phyloP scores from a whole-genome alignment of 106 monocot genomes.

The Agapanthus africanus region DNA sequence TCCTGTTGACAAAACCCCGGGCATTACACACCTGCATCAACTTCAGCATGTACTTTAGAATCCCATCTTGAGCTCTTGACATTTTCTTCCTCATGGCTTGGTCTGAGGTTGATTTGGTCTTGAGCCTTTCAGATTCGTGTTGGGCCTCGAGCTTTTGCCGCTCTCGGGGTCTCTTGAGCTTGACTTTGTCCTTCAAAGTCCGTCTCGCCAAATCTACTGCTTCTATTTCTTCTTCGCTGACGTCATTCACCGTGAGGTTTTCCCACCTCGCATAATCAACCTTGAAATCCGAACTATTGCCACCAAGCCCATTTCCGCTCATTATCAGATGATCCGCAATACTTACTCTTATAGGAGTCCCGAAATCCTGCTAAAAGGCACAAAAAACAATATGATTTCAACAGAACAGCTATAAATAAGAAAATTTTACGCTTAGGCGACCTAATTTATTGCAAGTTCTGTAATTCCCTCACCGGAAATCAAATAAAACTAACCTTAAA shows the following conservation, averaged over 20 bases:
- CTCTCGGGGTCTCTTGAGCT: slow-evolving; percentile 76
- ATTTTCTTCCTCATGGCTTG: slow-evolving; percentile 91
- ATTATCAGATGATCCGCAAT: slow-evolving; percentile 42
- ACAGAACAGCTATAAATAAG: neutral
- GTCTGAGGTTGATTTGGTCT: slow-evolving; percentile 56
- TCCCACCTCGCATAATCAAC: slow-evolving; percentile 50
- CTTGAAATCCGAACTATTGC: slow-evolving; percentile 45
- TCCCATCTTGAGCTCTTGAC: slow-evolving; percentile 92
- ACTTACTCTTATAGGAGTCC: neutral
- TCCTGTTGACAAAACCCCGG: slow-evolving; percentile 93
- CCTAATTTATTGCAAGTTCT: too few species aligned
- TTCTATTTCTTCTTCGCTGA: slow-evolving; percentile 96
- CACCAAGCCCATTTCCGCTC: slow-evolving; percentile 27
- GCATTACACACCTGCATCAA: slow-evolving; percentile 96
- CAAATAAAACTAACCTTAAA: too few species aligned
- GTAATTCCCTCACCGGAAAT: too few species aligned
- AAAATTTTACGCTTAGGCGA: too few species aligned
- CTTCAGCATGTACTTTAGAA: slow-evolving; percentile 96
- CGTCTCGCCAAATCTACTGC: slow-evolving; percentile 47
- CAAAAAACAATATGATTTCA: neutral
- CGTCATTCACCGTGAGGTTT: slow-evolving; percentile 83
- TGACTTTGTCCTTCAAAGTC: slow-evolving; percentile 89
- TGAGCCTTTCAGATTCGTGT: slow-evolving; percentile 38
- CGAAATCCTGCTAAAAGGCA: neutral
- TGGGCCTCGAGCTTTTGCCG: slow-evolving; percentile 39